A percentile compares a stretch with the other conserved stretches of the same genome.
These are phyloP conservation scores for Neofusicoccum ribis DNA, from an alignment of 2,329 filamentous ascomycete genomes.

Conservation along the genomic window DNA sequence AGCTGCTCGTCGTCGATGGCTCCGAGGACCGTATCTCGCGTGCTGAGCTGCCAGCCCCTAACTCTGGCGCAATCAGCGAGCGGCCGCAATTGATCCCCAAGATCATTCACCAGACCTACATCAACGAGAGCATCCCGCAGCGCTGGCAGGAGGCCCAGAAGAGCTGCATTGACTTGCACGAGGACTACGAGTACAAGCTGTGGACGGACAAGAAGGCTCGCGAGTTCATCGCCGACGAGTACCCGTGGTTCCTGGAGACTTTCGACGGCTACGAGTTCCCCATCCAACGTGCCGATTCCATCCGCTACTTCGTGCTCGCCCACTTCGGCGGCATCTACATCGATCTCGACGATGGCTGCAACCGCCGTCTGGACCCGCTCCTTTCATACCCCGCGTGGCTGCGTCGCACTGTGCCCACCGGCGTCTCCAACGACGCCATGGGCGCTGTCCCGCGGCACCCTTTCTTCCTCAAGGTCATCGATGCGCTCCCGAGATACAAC, in stretches of 20 bases:
- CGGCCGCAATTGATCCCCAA: conserved; percentile 67
- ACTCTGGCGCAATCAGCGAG: conserved; percentile 59
- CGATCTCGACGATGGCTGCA: conserved; percentile 75
- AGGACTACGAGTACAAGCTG: conserved; percentile 75
- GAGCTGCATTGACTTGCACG: conserved; percentile 67
- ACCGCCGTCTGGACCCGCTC: conserved; percentile 66
- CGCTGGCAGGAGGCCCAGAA: conserved; percentile 67
- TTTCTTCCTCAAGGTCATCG: conserved; percentile 70
- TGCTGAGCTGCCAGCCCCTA: conserved; percentile 65
- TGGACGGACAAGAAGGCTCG: conserved; percentile 73
- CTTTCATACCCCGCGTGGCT: conserved; percentile 70
- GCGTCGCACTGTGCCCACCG: conserved; percentile 71
- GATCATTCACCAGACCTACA: conserved; percentile 77
- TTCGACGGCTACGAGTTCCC: conserved; percentile 73
- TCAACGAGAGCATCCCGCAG: conserved; percentile 66
- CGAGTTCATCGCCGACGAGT: conserved; percentile 68
- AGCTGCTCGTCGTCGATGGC: conserved; percentile 68
- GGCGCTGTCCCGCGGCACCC: conserved; percentile 70
- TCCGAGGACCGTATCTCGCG: conserved; percentile 65
- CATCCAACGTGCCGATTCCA: conserved; percentile 75
- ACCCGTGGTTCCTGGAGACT: conserved; percentile 71
- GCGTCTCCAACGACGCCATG: conserved; percentile 82
- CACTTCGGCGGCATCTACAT: conserved; percentile 81
- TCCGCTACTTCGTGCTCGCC: conserved; percentile 76
- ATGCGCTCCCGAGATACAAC: conserved; percentile 66